Percentiles rank a stretch among this genome's conserved stretches.
Conservation (phyloP, 78 protist genomes). For the Dictyostelium purpureum region DNA sequence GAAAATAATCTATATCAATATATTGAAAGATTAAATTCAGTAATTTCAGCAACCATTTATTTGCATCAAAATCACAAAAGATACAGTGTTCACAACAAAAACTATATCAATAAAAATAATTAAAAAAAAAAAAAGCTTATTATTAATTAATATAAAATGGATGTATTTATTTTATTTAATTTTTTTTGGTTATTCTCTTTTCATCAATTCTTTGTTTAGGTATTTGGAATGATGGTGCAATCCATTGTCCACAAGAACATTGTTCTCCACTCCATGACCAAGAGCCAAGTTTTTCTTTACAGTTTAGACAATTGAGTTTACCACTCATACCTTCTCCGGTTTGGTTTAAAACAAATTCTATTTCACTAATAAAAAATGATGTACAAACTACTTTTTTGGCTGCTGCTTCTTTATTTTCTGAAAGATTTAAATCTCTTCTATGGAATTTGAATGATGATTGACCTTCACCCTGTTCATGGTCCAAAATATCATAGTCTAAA, state of each 20-base stretch:
- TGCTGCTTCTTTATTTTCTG: neutral
- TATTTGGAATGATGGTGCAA: slow-evolving; percentile 43
- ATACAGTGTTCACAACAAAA: no score
- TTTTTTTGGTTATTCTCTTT: neutral
- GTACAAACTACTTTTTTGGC: slow-evolving; percentile 14
- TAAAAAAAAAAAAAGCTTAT: no score
- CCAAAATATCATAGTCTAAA: slow-evolving; percentile 1
- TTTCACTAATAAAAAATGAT: slow-evolving; percentile 18
- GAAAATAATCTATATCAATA: no score
- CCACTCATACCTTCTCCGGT: neutral
- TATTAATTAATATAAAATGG: no score
- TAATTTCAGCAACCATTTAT: no score
- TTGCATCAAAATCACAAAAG: no score
- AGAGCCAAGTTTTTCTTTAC: slow-evolving; percentile 59
- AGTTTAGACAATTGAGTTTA: slow-evolving; percentile 20
- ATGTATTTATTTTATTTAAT: no score
- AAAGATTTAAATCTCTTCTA: neutral
- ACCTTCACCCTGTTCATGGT: slow-evolving; percentile 55
- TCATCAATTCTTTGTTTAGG: slow-evolving; percentile 69
- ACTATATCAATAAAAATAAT: no score
- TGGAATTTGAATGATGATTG: slow-evolving; percentile 45
- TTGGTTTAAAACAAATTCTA: slow-evolving; percentile 1
- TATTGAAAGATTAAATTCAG: no score
- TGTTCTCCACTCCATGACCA: slow-evolving; percentile 66
- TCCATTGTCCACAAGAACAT: slow-evolving; percentile 66